These are phyloP conservation scores for Backusella circina DNA, from an alignment of 192 early-diverging fungal species.

Conservation along the genomic window DNA sequence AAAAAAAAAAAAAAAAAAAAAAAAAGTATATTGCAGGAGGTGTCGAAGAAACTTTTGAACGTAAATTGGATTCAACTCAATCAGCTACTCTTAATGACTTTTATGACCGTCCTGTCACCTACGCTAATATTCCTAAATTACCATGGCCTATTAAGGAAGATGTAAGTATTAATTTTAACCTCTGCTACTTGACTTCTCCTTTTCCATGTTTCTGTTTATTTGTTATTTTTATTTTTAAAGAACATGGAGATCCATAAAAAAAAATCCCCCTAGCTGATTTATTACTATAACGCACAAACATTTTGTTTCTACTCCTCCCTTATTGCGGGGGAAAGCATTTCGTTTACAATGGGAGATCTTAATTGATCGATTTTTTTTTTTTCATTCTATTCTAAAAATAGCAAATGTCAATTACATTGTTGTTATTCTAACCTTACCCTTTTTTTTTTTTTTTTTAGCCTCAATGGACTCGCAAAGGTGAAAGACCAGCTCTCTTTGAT, in stretches of 20 bases:
- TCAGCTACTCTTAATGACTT: slow-evolving; percentile 40
- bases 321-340: background rate
- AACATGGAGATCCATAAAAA: background rate
- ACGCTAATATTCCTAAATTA: slow-evolving; percentile 40
- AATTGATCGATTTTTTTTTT: background rate
- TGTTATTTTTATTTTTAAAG: background rate
- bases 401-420: background rate
- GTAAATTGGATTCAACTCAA: slow-evolving; percentile 22
- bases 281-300: background rate
- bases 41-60: slow-evolving; percentile 37
- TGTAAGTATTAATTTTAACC: slow-evolving; percentile 4
- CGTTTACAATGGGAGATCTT: background rate
- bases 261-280: background rate
- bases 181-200: background rate
- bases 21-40: slow-evolving; percentile 34
- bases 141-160: slow-evolving; percentile 35
- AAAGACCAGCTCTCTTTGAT: slow-evolving; percentile 30
- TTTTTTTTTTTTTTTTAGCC: background rate
- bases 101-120: slow-evolving; percentile 37
- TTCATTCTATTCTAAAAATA: background rate
- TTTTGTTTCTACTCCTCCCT: background rate
- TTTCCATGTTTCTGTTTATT: background rate
- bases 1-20: background rate
- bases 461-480: slow-evolving; percentile 39
- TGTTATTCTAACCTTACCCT: background rate